Base-by-base conservation (phyloP, 1,284 basidiomycete species). In the Boletus smithii region DNA sequence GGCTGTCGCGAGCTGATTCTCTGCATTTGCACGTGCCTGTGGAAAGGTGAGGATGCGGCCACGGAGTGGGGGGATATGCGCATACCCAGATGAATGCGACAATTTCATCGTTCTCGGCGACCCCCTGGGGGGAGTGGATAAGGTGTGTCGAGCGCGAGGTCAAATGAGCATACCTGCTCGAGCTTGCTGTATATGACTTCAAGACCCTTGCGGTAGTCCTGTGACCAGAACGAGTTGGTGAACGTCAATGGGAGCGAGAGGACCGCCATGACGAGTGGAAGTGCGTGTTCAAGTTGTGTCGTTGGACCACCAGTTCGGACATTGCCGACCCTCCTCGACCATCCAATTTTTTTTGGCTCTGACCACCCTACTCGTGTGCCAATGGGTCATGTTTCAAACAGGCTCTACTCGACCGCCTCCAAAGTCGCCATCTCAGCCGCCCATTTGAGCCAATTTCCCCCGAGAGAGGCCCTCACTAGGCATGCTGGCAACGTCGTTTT, bases 221-320 rank as follows among this genome's bases (percentile, higher is more conserved):
- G 84, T 8, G 91, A 81, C 91, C 91, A 95, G 73, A 95, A 95
- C 30, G 90, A 92, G 69, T 94, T 94, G 53, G 78, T 81, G 67
- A 95, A 95, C 17, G 80, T 81, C 54, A 90, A 75, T 24, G 91
- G 91, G 59, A 94, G 79, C 31, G 89, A 88, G 53, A 94, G 71
- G 54, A 89, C 86, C 55, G 90, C 86, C 89, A 92, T 92, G 44
- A 30, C 23, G 34, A n/a, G n/a, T n/a, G n/a, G n/a, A n/a, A n/a
- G 40, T 57, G 43, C 30, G 51, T 39, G 60, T 42, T 39, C 80
- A 81, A 57, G 57, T 36, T 24, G 49, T 22, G 42, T 35, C 33
- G 16, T 34, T n/a, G n/a, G n/a, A 23, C 29, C 23, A 31, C 26
- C n/a, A 8, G 11, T 16, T 61, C 58, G 61, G 61, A 35, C 38